Percentiles rank a stretch among this genome's conserved stretches.
Conservation (phyloP, 805 yeast genomes). For the Yamadazyma philogaea region DNA sequence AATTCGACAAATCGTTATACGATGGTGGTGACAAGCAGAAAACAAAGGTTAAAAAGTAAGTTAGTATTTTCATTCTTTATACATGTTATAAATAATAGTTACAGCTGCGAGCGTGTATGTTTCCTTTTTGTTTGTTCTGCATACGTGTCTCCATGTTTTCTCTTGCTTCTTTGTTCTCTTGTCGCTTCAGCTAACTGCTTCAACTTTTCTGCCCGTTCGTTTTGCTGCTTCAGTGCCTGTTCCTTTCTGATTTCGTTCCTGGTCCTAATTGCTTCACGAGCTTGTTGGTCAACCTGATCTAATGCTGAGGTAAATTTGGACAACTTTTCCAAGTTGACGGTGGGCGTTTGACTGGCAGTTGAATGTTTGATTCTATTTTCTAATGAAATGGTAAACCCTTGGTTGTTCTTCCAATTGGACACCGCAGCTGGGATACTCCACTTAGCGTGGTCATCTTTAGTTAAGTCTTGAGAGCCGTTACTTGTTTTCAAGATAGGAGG, state of each 20-base stretch:
- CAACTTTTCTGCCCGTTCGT: constrained; percentile 28
- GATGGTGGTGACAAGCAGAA: constrained; percentile 47
- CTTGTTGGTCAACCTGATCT: constrained; percentile 51
- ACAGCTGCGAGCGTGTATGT: neutral
- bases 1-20: constrained; percentile 50
- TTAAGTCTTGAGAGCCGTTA: constrained; percentile 33
- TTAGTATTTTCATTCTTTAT: constrained; percentile 7
- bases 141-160: neutral
- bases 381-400: constrained; percentile 78
- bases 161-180: constrained; percentile 13
- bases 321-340: constrained; percentile 54
- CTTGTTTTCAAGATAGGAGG: constrained; percentile 53
- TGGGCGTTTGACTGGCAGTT: constrained; percentile 28
- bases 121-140: neutral
- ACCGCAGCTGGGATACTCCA: constrained; percentile 92
- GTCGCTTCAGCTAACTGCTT: constrained; percentile 27
- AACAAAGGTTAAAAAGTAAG: constrained; percentile 15
- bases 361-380: constrained; percentile 74
- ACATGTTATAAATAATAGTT: neutral
- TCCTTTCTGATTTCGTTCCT: constrained; percentile 27
- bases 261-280: constrained; percentile 19
- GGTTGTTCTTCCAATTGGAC: constrained; percentile 94
- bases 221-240: constrained; percentile 23
- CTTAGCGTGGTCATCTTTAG: constrained; percentile 68
- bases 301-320: constrained; percentile 68